Evolutionary conservation across 768 basidiomycete genomes (phyloP).

Genomic region (Tephrocybe sp.): DNA sequence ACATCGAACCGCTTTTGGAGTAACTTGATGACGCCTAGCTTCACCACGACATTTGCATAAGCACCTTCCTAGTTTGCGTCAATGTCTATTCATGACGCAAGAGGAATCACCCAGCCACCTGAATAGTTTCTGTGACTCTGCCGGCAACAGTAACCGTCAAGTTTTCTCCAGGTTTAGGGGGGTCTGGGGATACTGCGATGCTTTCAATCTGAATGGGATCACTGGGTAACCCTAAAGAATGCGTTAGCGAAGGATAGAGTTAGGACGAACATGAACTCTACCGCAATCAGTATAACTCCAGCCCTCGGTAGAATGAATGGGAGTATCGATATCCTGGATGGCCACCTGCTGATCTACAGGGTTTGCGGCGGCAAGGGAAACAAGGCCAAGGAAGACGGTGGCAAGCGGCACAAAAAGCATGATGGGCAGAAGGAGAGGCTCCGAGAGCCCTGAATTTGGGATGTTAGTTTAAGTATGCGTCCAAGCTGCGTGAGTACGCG

Average conservation of each 20-base stretch:
- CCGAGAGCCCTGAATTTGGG: constrained; percentile 16
- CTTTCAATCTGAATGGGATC: constrained; percentile 65
- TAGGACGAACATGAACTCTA: too few relatives aligned
- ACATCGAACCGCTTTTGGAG: constrained; percentile 82
- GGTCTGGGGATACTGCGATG: constrained; percentile 81
- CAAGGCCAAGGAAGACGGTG: constrained; percentile 23
- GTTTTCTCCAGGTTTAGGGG: constrained; percentile 84
- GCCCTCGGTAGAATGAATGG: constrained; percentile 35
- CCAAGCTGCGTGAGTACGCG: constrained; percentile 5
- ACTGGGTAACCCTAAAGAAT: constrained; percentile 37
- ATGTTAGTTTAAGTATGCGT: too few relatives aligned
- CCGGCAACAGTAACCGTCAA: constrained; percentile 85
- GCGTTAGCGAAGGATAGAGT: constrained; percentile 10
- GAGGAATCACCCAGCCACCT: constrained; percentile 44
- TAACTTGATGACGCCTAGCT: constrained; percentile 93
- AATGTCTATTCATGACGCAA: background rate
- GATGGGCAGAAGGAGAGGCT: constrained; percentile 7
- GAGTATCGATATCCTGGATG: constrained; percentile 22
- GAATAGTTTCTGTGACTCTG: constrained; percentile 53
- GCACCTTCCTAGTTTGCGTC: constrained; percentile 72
- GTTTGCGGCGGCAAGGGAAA: constrained; percentile 18
- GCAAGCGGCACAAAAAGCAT: constrained; percentile 25
- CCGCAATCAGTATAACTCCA: constrained; percentile 53
- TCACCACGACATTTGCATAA: constrained; percentile 70
- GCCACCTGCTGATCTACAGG: constrained; percentile 24